Percentiles rank a stretch among this genome's conserved stretches.
phyloP scores from a whole-genome alignment of 305 asterid species.

The Ajuga reptans region DNA sequence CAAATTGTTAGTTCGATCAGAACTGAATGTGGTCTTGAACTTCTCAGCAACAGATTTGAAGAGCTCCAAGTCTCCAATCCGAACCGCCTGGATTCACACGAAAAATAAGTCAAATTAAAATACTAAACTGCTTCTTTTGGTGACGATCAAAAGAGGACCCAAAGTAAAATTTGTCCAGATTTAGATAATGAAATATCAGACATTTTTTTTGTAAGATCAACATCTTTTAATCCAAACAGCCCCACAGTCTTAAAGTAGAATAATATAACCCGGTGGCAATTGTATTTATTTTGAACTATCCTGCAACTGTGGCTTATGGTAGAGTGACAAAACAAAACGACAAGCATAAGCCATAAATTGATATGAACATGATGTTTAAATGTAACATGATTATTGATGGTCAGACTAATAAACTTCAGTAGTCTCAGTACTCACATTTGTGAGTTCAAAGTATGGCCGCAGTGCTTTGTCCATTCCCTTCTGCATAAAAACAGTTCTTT shows the following conservation, averaged over 20 bases:
- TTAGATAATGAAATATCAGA: neutral
- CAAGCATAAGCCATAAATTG: neutral
- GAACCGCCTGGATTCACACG: constrained; percentile 61
- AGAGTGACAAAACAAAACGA: neutral
- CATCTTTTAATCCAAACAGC: neutral
- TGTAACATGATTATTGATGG: neutral
- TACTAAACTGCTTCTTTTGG: neutral
- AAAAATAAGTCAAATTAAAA: neutral
- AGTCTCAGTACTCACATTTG: constrained; percentile 58
- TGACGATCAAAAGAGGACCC: neutral
- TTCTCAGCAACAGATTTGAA: constrained; percentile 73
- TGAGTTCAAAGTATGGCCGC: constrained; percentile 93
- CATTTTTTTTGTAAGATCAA: neutral
- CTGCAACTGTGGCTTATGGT: neutral
- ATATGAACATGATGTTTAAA: neutral
- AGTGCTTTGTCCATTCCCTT: constrained; percentile 91
- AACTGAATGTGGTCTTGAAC: constrained; percentile 56
- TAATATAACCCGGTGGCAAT: neutral
- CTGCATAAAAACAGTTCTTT: constrained; percentile 93
- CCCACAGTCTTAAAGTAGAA: neutral
- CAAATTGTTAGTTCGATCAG: constrained; percentile 72
- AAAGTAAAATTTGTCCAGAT: neutral
- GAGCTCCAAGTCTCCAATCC: constrained; percentile 84
- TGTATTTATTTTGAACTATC: neutral
- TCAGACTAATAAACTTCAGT: neutral